Conservation (phyloP, 768 basidiomycete genomes). For the Rhodotorula kratochvilovae region DNA sequence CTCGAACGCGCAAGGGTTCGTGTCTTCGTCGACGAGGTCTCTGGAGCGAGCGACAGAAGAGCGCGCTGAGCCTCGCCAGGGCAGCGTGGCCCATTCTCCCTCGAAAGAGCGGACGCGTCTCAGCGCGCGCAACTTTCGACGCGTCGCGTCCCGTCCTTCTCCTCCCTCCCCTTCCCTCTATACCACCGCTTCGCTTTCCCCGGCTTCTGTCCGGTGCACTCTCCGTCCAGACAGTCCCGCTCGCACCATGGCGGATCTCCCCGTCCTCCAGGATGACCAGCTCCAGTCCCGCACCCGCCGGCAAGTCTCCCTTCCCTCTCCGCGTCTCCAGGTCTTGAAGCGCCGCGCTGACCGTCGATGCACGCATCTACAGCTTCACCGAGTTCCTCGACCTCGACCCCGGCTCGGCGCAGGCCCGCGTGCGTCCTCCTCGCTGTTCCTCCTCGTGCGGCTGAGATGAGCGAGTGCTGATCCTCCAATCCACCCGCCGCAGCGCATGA, state of each 20-base stretch:
- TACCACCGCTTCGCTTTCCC: not conserved
- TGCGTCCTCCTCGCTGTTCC: not conserved
- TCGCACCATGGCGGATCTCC: conserved; percentile 11
- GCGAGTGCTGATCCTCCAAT: not conserved
- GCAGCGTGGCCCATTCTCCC: too few relatives aligned
- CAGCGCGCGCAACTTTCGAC: not conserved
- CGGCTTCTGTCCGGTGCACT: not conserved
- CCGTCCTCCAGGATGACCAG: conserved; percentile 22
- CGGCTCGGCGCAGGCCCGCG: conserved; percentile 11
- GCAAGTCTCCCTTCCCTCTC: not conserved
- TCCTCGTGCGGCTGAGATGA: not conserved
- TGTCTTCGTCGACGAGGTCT: too few relatives aligned
- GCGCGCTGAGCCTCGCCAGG: too few relatives aligned
- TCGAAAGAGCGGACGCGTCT: too few relatives aligned
- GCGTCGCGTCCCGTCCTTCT: too few relatives aligned
- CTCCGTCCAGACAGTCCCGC: not conserved
- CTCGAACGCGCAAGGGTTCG: too few relatives aligned
- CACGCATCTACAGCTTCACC: conserved; percentile 15
- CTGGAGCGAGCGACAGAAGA: too few relatives aligned
- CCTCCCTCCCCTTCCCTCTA: not conserved
- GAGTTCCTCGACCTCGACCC: conserved; percentile 39
- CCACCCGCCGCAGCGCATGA: conserved; percentile 11
- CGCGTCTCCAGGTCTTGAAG: accelerated
- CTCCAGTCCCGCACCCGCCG: conserved; percentile 11
- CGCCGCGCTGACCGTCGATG: not conserved